These are phyloP conservation scores for Kluyveromyces sp. DNA, from an alignment of 1,139 yeast genomes.

Conservation along the genomic window DNA sequence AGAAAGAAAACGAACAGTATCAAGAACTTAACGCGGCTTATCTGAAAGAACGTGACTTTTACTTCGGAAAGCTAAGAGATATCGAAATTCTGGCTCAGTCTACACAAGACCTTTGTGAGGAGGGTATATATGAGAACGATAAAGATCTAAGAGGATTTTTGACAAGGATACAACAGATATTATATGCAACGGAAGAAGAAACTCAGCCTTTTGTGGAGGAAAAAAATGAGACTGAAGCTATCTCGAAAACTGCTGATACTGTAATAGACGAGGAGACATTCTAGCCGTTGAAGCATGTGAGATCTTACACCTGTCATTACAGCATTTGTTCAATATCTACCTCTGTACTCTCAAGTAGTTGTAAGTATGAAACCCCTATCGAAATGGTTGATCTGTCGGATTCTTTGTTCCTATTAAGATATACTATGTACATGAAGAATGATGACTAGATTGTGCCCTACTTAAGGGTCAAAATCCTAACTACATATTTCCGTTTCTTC, in stretches of 20 bases:
- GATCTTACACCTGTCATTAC: too few relatives aligned
- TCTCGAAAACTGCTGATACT: constrained; percentile 14
- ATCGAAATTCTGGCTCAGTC: constrained; percentile 76
- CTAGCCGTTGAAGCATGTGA: too few relatives aligned
- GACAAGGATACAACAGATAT: constrained; percentile 60
- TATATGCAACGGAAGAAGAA: constrained; percentile 69
- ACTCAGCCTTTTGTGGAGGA: constrained; percentile 30
- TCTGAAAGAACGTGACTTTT: constrained; percentile 77
- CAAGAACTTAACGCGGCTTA: constrained; percentile 50
- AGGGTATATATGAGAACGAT: constrained; percentile 32
- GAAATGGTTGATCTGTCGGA: background rate
- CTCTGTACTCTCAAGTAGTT: too few relatives aligned
- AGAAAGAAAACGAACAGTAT: constrained; percentile 47
- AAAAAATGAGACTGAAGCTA: constrained; percentile 5
- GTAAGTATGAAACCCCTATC: too few relatives aligned
- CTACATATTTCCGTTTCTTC: too few relatives aligned
- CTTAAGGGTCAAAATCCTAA: too few relatives aligned
- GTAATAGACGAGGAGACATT: constrained; percentile 33
- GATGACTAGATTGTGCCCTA: background rate
- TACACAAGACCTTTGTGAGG: constrained; percentile 45
- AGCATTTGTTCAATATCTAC: too few relatives aligned
- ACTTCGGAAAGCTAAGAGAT: constrained; percentile 81
- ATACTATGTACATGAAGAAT: constrained; percentile 6
- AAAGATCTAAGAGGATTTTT: constrained; percentile 40
- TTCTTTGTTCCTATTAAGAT: background rate